phyloP scores from a whole-genome alignment of 2,329 filamentous ascomycete species.

The Xylariaceae sp. region DNA sequence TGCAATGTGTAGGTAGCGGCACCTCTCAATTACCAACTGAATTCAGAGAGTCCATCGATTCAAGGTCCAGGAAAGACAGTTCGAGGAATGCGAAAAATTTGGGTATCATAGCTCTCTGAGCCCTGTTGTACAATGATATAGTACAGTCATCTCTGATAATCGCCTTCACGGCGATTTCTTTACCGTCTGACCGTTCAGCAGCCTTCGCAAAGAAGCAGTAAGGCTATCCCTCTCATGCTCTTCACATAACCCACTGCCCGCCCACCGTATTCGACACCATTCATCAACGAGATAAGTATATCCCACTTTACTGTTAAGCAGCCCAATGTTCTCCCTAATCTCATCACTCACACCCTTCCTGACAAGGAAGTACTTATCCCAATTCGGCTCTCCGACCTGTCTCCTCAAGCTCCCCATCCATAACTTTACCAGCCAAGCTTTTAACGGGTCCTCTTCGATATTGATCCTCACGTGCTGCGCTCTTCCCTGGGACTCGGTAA shows the following conservation, averaged over 20 bases:
- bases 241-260: constrained; percentile 69
- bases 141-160: background rate
- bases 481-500: constrained; percentile 49
- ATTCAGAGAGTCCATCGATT: too few relatives aligned
- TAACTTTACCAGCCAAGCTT: constrained; percentile 54
- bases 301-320: constrained; percentile 87
- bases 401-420: constrained; percentile 53
- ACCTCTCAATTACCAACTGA: too few relatives aligned
- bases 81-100: constrained; percentile 1
- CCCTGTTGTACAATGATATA: constrained; percentile 1
- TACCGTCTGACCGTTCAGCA: constrained; percentile 53
- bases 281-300: constrained; percentile 90
- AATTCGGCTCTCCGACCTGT: constrained; percentile 48
- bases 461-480: constrained; percentile 85
- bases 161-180: constrained; percentile 3
- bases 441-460: constrained; percentile 74
- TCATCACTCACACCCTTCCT: constrained; percentile 55
- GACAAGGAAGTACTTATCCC: constrained; percentile 60
- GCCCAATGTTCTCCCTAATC: constrained; percentile 59
- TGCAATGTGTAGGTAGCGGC: background rate
- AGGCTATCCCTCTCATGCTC: constrained; percentile 64
- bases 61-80: background rate
- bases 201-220: constrained; percentile 57
- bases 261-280: constrained; percentile 89
- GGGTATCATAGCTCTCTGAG: constrained; percentile 15